These are phyloP conservation scores for Fusarium odoratissimum DNA, from an alignment of 2,329 filamentous ascomycete genomes.

Conservation along the genomic window DNA sequence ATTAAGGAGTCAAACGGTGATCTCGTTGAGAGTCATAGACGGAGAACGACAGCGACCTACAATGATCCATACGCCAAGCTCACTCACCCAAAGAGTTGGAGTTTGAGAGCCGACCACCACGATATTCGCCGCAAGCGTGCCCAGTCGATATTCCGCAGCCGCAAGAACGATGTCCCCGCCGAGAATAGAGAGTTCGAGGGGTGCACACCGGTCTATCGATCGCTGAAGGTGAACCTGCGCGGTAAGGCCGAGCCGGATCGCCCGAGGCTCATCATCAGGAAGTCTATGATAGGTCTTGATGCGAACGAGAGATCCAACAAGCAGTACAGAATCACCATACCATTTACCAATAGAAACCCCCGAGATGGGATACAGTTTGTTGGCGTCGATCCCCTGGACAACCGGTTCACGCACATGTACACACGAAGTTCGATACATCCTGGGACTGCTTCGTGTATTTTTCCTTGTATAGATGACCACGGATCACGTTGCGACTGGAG, in stretches of 20 bases:
- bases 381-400: constrained; percentile 82
- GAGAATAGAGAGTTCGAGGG: constrained; percentile 66
- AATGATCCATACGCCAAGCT: constrained; percentile 76
- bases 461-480: constrained; percentile 92
- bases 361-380: constrained; percentile 93
- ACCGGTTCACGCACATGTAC: constrained; percentile 90
- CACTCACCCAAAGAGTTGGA: constrained; percentile 69
- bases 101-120: constrained; percentile 78
- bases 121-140: constrained; percentile 77
- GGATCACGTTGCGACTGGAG: constrained; percentile 87
- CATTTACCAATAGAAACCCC: constrained; percentile 80
- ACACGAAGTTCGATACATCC: constrained; percentile 84
- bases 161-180: constrained; percentile 65
- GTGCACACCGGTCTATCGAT: constrained; percentile 67
- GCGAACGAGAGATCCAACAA: constrained; percentile 54
- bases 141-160: constrained; percentile 63
- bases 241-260: constrained; percentile 55
- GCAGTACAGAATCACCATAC: constrained; percentile 69
- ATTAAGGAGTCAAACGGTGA: constrained; percentile 52
- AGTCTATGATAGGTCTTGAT: constrained; percentile 53
- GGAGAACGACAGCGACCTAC: constrained; percentile 59
- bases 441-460: constrained; percentile 85
- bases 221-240: constrained; percentile 59
- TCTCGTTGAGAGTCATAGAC: constrained; percentile 50
- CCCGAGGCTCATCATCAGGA: constrained; percentile 58